Conservation (phyloP, 192 early-diverging fungal species). For the Mortierella antarctica region DNA sequence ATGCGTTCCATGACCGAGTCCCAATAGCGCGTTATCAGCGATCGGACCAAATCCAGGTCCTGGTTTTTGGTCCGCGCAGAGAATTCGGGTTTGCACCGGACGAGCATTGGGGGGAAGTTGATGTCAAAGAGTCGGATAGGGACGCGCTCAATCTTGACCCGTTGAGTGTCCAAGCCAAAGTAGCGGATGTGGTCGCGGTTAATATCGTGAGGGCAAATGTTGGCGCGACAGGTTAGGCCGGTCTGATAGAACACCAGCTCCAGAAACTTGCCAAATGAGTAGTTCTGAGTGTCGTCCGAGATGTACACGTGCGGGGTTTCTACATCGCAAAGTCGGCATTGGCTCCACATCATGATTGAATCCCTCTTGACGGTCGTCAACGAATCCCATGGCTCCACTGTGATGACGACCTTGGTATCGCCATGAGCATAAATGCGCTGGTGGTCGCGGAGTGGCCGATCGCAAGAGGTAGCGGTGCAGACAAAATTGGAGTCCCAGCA, state of each 20-base stretch:
- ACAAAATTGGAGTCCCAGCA: conserved; percentile 73
- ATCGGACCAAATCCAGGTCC: conserved; percentile 76
- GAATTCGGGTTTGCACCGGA: conserved; percentile 69
- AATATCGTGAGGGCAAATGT: conserved; percentile 86
- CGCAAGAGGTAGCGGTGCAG: conserved; percentile 80
- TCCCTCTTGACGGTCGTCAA: conserved; percentile 56
- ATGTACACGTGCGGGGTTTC: conserved; percentile 80
- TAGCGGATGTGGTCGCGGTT: conserved; percentile 86
- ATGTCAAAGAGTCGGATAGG: conserved; percentile 80
- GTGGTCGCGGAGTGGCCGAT: conserved; percentile 83
- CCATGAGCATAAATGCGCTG: conserved; percentile 90
- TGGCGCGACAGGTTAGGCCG: conserved; percentile 69
- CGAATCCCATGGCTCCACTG: conserved; percentile 58
- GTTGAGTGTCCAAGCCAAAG: conserved; percentile 82
- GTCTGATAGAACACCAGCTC: conserved; percentile 91
- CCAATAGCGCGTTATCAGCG: conserved; percentile 83
- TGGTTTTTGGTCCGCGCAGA: conserved; percentile 76
- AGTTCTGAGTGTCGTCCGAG: conserved; percentile 90
- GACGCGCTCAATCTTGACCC: conserved; percentile 83
- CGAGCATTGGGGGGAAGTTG: conserved; percentile 72
- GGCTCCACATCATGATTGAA: conserved; percentile 90
- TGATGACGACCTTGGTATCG: conserved; percentile 79
- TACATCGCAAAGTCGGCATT: conserved; percentile 79
- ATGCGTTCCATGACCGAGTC: conserved; percentile 87
- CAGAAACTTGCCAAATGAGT: conserved; percentile 98